phyloP scores from a whole-genome alignment of 2,329 filamentous ascomycete species.

The Emergomyces africanus region DNA sequence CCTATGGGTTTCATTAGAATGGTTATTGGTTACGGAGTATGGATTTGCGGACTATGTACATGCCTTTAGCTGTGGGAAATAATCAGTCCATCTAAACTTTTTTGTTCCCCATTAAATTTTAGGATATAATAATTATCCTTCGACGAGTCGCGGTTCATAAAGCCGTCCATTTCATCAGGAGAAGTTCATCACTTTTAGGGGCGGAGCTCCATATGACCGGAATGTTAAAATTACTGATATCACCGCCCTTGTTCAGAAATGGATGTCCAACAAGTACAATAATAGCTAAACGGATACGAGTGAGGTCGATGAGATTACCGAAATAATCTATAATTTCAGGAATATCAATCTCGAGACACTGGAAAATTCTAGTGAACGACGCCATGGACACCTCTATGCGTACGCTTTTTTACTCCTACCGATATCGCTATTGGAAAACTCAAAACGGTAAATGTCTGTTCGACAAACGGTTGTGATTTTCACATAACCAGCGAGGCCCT shows the following conservation, averaged over 20 bases:
- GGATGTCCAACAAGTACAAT: slow-evolving; percentile 9
- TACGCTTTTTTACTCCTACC: slow-evolving; percentile 11
- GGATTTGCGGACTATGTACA: background rate
- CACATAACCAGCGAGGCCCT: slow-evolving; percentile 9
- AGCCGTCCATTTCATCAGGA: background rate
- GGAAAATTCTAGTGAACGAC: slow-evolving; percentile 19
- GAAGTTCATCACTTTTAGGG: slow-evolving; percentile 1
- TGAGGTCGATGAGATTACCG: background rate
- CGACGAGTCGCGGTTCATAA: too few species aligned
- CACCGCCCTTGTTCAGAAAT: slow-evolving; percentile 7
- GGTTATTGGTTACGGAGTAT: background rate
- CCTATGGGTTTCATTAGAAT: background rate
- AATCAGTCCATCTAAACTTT: background rate
- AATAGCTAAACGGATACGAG: background rate
- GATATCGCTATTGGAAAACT: slow-evolving; percentile 11
- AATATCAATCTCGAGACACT: slow-evolving; percentile 10
- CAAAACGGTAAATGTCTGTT: slow-evolving; percentile 12
- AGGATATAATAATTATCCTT: background rate
- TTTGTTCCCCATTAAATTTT: background rate
- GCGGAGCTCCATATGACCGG: background rate
- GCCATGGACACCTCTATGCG: slow-evolving; percentile 14
- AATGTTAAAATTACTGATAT: slow-evolving; percentile 11
- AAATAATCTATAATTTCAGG: background rate
- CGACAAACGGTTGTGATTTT: slow-evolving; percentile 14
- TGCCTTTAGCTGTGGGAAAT: background rate